Evolutionary conservation across 2,329 filamentous ascomycete genomes (phyloP).

Genomic region (Cordyceps fumosorosea): DNA sequence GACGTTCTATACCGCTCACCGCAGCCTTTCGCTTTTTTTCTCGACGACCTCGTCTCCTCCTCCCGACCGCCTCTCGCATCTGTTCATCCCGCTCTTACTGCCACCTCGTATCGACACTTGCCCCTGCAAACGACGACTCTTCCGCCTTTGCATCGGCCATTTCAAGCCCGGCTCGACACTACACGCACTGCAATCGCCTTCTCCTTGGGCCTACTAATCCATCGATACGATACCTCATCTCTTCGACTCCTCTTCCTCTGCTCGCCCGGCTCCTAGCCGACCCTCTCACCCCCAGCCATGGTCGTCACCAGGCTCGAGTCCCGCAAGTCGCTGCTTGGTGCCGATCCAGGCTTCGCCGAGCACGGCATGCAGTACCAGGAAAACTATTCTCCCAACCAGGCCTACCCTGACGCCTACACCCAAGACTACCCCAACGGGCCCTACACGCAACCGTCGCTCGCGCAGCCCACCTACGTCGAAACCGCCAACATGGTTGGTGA

Average conservation of each 20-base stretch:
- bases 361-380: conserved; percentile 20
- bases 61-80: background rate
- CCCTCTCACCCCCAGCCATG: conserved; percentile 18
- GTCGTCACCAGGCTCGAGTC: conserved; percentile 36
- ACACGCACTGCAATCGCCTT: background rate
- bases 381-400: conserved; percentile 16
- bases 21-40: background rate
- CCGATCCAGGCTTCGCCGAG: conserved; percentile 32
- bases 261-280: background rate
- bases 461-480: conserved; percentile 23
- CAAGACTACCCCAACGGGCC: conserved; percentile 21
- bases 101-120: conserved; percentile 2
- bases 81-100: background rate
- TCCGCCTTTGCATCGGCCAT: background rate
- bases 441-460: conserved; percentile 21
- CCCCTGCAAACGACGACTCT: background rate
- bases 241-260: background rate
- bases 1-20: background rate
- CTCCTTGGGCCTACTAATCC: background rate
- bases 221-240: background rate
- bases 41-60: background rate
- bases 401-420: conserved; percentile 22
- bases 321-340: conserved; percentile 33
- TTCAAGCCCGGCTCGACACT: background rate
- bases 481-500: conserved; percentile 23